Base-by-base conservation (phyloP, 2,329 filamentous ascomycete species). In the Penicillium expansum region DNA sequence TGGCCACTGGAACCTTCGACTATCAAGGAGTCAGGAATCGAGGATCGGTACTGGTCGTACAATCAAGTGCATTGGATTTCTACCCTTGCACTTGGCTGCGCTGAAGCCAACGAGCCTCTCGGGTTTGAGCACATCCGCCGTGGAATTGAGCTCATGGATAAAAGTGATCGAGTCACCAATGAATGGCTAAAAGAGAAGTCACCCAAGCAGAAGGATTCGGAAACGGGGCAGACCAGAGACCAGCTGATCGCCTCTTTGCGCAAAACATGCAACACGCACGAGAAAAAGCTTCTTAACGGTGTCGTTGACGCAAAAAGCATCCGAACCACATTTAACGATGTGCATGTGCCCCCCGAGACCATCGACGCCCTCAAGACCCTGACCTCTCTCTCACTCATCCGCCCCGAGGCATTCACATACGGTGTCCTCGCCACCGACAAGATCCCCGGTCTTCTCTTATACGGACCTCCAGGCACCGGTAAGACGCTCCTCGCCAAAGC, bases 341-440 rank as follows among this genome's bases (percentile, higher is more conserved):
- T 99, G 20, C 91, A 96, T 66, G 91, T 88, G 1, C 86, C 92
- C 0, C 76, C 82, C 0, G 91, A 92, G 58, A 96, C 91, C 2
- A 89, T 95, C 30, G 90, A 94, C 22, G 89, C 92, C 1, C 81
- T 99, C 53, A 92, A 93, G 71, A 91, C 91, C 5, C 82, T 97
- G 49, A 99, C 94, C 0, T 91, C 90, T 0, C 80, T 99, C 18
- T 94, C 92, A 0, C 81, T 99, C 5, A 81, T 91, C 49, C 86
- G 93, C 0, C 94, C 94, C 0, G 92, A 97, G 60, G 93, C 92
- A n/a, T 99, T 97, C 75, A 87, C 87, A 11, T 99, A 99, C 65
- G 94, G 94, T 74, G 91, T 99, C 4, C 83, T 99, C 13, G 90
- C 92, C 2, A 91, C 87, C 0, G 92, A 97, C 70, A 90, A 91